A percentile compares a stretch with the other conserved stretches of the same genome.
phyloP scores from a whole-genome alignment of 2,329 filamentous ascomycete species.

The Fusarium sp. region DNA sequence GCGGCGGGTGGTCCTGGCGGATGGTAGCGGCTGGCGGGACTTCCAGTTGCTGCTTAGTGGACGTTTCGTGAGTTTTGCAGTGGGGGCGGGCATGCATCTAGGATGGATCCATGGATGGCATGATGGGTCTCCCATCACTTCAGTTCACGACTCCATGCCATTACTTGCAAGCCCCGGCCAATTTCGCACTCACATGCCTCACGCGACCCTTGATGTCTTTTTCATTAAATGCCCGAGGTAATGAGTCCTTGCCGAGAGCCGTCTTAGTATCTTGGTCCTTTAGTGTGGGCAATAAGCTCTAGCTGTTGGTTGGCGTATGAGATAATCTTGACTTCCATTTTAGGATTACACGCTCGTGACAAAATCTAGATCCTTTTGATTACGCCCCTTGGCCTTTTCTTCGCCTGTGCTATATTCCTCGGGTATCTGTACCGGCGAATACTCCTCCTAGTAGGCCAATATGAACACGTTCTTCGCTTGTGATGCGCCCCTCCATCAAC shows the following conservation, averaged over 20 bases:
- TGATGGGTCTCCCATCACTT: not conserved
- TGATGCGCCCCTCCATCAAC: conserved; percentile 28
- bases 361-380: conserved; percentile 20
- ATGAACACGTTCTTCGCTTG: conserved; percentile 20
- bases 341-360: conserved; percentile 9
- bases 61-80: conserved; percentile 16
- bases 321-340: conserved; percentile 1
- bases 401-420: conserved; percentile 25
- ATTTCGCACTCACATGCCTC: conserved; percentile 34
- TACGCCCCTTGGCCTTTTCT: conserved; percentile 5
- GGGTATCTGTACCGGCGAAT: conserved; percentile 39
- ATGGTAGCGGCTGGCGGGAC: conserved; percentile 25
- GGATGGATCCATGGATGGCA: not conserved
- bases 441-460: conserved; percentile 17
- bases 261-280: conserved; percentile 9
- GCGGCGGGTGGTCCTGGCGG: conserved; percentile 29
- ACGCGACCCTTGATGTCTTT: conserved; percentile 24
- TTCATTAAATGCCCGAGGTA: not conserved
- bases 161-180: conserved; percentile 8
- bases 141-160: conserved; percentile 3
- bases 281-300: not conserved
- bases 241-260: not conserved
- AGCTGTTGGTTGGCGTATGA: not conserved
- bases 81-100: not conserved
- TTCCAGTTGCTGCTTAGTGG: conserved; percentile 5